phyloP scores from a whole-genome alignment of 495 filamentous ascomycete species.

The Lepraria neglecta region DNA sequence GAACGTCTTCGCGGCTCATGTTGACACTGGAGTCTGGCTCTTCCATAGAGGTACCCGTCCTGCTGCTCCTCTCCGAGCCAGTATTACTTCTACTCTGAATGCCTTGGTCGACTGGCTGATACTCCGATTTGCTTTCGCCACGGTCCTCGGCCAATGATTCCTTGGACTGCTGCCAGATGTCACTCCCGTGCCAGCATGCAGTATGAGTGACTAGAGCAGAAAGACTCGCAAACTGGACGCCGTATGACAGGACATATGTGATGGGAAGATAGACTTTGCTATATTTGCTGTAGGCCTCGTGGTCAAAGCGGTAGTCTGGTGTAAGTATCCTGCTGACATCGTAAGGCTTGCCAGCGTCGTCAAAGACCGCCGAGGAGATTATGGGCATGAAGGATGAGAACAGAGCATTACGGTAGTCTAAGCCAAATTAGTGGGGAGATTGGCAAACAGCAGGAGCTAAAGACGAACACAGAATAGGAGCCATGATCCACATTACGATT shows the following conservation, averaged over 20 bases:
- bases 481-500: constrained; percentile 83
- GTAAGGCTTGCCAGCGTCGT: constrained; percentile 71
- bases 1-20: constrained; percentile 57
- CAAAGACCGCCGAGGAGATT: constrained; percentile 64
- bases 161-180: constrained; percentile 61
- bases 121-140: constrained; percentile 18
- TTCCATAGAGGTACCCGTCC: background rate
- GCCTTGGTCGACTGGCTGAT: constrained; percentile 24
- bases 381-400: constrained; percentile 79
- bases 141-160: constrained; percentile 20
- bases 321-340: constrained; percentile 71
- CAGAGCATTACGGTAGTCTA: constrained; percentile 66
- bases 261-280: constrained; percentile 76
- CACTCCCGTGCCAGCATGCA: constrained; percentile 65
- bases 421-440: constrained; percentile 1
- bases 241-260: constrained; percentile 75
- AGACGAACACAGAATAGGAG: constrained; percentile 60
- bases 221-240: constrained; percentile 72
- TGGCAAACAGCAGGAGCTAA: constrained; percentile 26
- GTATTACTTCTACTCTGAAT: background rate
- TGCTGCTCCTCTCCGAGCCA: background rate
- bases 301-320: constrained; percentile 62
- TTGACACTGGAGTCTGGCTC: constrained; percentile 15
- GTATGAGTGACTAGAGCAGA: constrained; percentile 67
- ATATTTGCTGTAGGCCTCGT: constrained; percentile 63